Base-by-base conservation (phyloP, 129 eudicot species). In the Escallonia rubra region DNA sequence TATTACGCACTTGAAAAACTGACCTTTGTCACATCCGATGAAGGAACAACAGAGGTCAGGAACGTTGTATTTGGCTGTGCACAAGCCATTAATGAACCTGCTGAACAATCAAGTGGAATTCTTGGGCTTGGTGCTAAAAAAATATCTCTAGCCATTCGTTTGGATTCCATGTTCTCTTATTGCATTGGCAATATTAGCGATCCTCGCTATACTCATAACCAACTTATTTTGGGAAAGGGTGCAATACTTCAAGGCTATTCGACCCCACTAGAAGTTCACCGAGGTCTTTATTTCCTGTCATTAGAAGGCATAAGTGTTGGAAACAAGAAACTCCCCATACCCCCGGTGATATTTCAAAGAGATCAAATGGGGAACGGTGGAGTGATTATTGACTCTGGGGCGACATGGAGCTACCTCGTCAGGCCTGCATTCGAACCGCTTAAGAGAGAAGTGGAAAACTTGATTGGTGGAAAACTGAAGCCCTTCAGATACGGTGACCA, bases 131-230 rank as follows among this genome's bases (percentile, higher is more conserved):
- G 50, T 9, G 0, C 50, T 46, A 6, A 46, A 5, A 9, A 9
- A 5, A 0, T 54, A 3, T 54, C 59, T 54, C 14, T 54, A 34
- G 59, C n/a, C n/a, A n/a, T 7, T 11, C 59, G 7, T 3, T 4
- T 54, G 59, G 59, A 34, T 13, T 54, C 38, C 1, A 74, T 49
- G 41, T 65, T 74, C 41, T 74, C 72, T 0, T 74, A 74, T 48
- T 74, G 78, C 61, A 13, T 74, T 10, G 78, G 78, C 1, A 74
- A 41, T 48, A 65, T 74, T 0, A 46, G 59, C 41, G 78, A 74
- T 38, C 52, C 78, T 14, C 2, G 8, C 0, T 74, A 74, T 53
- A 5, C 3, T 46, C 41, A 74, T 67, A 74, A 64, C 61, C 72
- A 41, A 2, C 50, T 74, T 3, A 51, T 66, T 45, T 12, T 74